A percentile compares a stretch with the other conserved stretches of the same genome.
Evolutionary conservation across 1,284 basidiomycete species (phyloP).

Genomic region (Rhodotorula sp.): DNA sequence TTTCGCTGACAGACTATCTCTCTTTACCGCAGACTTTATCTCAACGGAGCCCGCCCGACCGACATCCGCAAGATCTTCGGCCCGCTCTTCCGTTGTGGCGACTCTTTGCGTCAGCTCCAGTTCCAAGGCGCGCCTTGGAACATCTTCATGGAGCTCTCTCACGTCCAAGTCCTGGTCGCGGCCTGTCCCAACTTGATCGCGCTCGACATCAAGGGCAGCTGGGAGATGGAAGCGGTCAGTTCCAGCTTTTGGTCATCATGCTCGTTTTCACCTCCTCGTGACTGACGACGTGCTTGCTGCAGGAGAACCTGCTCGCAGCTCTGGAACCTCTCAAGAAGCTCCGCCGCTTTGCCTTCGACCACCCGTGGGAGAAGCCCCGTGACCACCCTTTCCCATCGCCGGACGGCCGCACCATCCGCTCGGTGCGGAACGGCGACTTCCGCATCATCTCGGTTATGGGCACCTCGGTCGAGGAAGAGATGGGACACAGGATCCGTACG

Average conservation of each 20-base stretch:
- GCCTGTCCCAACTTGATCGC: not conserved
- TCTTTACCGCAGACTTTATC: not conserved
- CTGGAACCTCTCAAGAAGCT: not conserved
- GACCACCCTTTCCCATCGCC: not conserved
- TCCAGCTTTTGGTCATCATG: no score
- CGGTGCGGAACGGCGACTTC: not conserved
- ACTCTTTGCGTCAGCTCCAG: not conserved
- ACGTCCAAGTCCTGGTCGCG: not conserved
- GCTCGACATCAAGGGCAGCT: not conserved
- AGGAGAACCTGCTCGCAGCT: slow-evolving; percentile 1
- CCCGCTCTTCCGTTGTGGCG: not conserved
- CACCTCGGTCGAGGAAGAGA: not conserved
- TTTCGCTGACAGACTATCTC: not conserved
- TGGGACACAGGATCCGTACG: not conserved
- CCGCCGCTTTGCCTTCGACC: slow-evolving; percentile 9
- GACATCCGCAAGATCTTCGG: not conserved
- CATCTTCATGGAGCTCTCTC: no score
- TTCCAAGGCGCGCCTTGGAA: not conserved
- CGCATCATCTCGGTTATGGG: not conserved
- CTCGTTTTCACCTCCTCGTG: not conserved
- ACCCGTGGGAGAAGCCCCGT: slow-evolving; percentile 7
- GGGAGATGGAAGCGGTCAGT: slow-evolving; percentile 2
- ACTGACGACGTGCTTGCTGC: no score
- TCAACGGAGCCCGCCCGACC: not conserved
- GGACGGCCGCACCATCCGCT: slow-evolving; percentile 12